These are phyloP conservation scores for Mycena pura DNA, from an alignment of 768 basidiomycete species.

Conservation along the genomic window DNA sequence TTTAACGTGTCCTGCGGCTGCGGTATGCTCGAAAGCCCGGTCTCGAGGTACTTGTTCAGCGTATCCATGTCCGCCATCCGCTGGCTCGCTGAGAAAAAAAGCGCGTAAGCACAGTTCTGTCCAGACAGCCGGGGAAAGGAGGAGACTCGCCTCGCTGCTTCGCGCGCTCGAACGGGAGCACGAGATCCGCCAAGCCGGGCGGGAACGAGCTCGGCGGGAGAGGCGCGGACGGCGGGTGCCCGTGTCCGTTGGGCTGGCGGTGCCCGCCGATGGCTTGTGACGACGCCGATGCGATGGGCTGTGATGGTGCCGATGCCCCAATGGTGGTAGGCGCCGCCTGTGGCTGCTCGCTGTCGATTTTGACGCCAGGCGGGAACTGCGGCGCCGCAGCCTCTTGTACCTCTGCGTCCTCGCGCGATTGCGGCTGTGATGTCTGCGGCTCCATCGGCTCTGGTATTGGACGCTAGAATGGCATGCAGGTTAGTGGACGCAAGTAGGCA, in stretches of 20 bases:
- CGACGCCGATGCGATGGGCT: too few relatives aligned
- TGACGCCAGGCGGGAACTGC: conserved; percentile 75
- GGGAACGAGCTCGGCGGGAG: conserved; percentile 64
- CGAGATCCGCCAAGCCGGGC: conserved; percentile 87
- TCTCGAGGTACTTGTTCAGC: conserved; percentile 91
- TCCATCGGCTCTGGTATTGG: not conserved
- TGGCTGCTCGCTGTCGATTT: conserved; percentile 55
- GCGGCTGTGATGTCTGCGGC: not conserved
- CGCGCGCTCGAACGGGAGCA: conserved; percentile 94
- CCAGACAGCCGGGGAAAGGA: not conserved
- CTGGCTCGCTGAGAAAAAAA: conserved; percentile 58
- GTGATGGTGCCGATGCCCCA: conserved; percentile 22
- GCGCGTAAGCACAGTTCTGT: not conserved
- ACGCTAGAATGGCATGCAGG: not conserved
- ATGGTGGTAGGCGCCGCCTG: too few relatives aligned
- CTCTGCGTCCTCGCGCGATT: not conserved
- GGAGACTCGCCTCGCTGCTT: conserved; percentile 85
- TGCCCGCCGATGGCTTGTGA: conserved; percentile 49
- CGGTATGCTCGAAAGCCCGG: conserved; percentile 84
- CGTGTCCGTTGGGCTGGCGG: conserved; percentile 45
- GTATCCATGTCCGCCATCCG: conserved; percentile 88
- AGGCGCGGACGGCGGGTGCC: conserved; percentile 41
- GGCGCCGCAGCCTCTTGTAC: conserved; percentile 33
- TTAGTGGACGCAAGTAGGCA: not conserved
- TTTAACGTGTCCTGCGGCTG: conserved; percentile 95